Evolutionary conservation across 257 asterid species (phyloP), one percentile per base, ranked within the genome.

Genomic region (Solanum chiquidenum): DNA sequence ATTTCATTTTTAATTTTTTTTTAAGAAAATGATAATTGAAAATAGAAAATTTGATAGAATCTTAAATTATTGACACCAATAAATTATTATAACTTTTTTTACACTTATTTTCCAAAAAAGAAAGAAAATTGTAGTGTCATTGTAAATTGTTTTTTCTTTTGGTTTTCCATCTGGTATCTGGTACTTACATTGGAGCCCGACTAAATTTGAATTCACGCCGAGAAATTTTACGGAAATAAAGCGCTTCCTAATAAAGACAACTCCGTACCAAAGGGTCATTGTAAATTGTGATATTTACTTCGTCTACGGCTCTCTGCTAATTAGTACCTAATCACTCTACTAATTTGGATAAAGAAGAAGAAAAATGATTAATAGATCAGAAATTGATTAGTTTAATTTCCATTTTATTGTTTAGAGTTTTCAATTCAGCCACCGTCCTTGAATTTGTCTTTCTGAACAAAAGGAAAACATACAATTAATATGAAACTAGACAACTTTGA

Each of bases 181-280:
- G 40, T 37, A 49, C 52, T 6, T 3, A 1, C 9, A 0, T 52
- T 6, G n/a, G 9, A 52, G 23, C 0, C 1, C 4, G 10, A 52
- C 23, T 52, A 52, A 52, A 6, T 52, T 18, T 0, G 0, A 0
- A 18, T 52, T 52, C 1, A 1, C n/a, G 1, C 0, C 0, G 9
- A 2, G 0, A 52, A 52, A 0, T 3, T 1, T 3, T 4, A 13
- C 3, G 5, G 2, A 10, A 0, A 42, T 6, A 6, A 55, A 18
- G 4, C 10, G 3, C n/a, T 55, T 4, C n/a, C n/a, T 18, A 18
- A 52, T 0, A 52, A 52, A 1, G 6, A 0, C 1, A 0, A 52
- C 0, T 52, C 4, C 0, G 1, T 18, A 52, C 9, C 64, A 0
- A 13, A 52, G 62, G 20, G 9, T 20, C 29, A 35, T 73, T 20